These are phyloP conservation scores for Trichoderma lentiforme DNA, from an alignment of 2,329 filamentous ascomycete genomes.

Conservation along the genomic window DNA sequence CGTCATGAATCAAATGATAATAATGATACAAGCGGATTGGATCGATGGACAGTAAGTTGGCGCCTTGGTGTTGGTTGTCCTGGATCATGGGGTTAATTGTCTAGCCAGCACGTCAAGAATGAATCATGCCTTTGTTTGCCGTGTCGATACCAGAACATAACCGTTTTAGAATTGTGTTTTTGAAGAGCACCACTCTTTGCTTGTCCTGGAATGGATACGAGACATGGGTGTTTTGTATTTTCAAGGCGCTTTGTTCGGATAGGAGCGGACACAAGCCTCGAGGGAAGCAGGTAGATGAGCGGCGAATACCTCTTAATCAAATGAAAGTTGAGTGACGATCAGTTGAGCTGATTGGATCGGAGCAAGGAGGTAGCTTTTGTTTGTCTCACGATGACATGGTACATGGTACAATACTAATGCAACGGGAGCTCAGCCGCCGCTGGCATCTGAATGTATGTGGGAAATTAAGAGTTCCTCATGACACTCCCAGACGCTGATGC, in stretches of 20 bases:
- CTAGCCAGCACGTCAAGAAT: conserved; percentile 3
- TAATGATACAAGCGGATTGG: conserved; percentile 1
- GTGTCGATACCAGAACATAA: neutral
- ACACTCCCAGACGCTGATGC: neutral
- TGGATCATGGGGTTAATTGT: conserved; percentile 13
- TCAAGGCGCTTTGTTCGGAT: neutral
- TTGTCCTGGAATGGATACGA: neutral
- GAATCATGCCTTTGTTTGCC: conserved; percentile 1
- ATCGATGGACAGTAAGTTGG: conserved; percentile 7
- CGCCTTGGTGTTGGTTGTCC: conserved; percentile 13
- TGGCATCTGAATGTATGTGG: neutral
- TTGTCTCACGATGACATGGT: neutral
- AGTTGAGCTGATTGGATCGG: neutral
- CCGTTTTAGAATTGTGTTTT: neutral
- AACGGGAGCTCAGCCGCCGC: neutral
- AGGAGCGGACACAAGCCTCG: neutral
- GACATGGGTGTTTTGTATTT: neutral
- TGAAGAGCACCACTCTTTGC: neutral
- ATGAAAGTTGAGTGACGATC: neutral
- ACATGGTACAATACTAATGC: neutral
- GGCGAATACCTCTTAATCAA: neutral
- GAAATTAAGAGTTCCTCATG: neutral
- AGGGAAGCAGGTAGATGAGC: neutral
- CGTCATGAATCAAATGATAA: neutral
- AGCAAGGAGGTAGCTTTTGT: neutral